Conservation (phyloP, 73 alveolate genomes). For the Tetrahymena thermophila region DNA sequence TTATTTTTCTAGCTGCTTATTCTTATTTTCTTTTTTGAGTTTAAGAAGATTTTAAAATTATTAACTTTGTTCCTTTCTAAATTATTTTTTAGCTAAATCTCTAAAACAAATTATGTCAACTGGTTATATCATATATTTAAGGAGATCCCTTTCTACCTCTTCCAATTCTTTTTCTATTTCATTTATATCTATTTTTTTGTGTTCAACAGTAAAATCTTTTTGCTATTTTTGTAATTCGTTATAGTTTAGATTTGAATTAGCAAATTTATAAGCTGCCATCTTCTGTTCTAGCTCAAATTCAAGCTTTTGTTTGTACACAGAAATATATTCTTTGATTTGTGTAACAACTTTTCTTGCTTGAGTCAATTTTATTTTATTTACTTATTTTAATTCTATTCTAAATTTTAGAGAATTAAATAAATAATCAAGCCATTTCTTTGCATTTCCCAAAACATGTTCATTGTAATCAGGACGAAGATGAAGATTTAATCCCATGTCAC, state of each 20-base stretch:
- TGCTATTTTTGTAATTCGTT: background rate
- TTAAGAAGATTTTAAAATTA: background rate
- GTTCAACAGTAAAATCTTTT: background rate
- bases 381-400: background rate
- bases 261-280: background rate
- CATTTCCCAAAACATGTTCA: background rate
- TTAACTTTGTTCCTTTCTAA: background rate
- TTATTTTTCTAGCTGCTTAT: background rate
- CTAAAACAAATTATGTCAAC: background rate
- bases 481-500: background rate
- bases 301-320: background rate
- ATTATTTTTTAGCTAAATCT: background rate
- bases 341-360: background rate
- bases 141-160: background rate
- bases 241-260: background rate
- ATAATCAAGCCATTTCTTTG: background rate
- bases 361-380: too few species aligned
- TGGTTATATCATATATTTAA: background rate
- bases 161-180: background rate
- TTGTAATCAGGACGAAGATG: background rate
- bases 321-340: background rate
- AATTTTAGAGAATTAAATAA: background rate
- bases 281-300: background rate
- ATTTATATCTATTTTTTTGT: background rate
- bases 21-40: background rate